Percentiles rank a stretch among this genome's conserved stretches.
Evolutionary conservation across 2,329 filamentous ascomycete species (phyloP).

Genomic region (Aspergillus melleus): DNA sequence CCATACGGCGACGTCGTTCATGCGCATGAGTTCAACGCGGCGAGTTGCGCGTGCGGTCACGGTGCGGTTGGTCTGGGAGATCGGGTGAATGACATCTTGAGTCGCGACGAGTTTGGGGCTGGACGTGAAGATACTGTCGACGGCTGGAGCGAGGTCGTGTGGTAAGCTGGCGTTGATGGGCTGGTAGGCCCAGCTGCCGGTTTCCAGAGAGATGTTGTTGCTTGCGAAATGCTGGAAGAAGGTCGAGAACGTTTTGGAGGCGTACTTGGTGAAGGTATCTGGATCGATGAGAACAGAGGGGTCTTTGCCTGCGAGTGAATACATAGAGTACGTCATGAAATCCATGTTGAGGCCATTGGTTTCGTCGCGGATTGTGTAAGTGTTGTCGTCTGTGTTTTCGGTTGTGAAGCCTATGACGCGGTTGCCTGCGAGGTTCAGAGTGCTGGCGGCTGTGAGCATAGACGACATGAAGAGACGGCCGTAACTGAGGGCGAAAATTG

Average conservation of each 20-base stretch:
- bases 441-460: neutral
- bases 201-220: neutral
- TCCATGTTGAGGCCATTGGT: neutral
- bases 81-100: constrained; percentile 1
- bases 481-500: neutral
- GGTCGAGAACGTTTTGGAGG: neutral
- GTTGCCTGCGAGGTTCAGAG: neutral
- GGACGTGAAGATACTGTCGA: neutral
- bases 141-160: neutral
- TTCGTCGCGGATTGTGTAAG: constrained; percentile 5
- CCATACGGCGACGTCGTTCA: constrained; percentile 1
- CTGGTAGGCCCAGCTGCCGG: constrained; percentile 2
- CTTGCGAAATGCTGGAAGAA: constrained; percentile 3
- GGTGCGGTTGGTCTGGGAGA: neutral
- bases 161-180: constrained; percentile 3
- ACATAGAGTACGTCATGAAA: constrained; percentile 4
- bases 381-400: neutral
- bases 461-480: constrained; percentile 1
- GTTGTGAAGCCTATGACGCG: neutral
- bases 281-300: neutral
- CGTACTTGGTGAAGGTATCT: neutral
- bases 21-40: neutral
- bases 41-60: neutral
- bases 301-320: neutral
- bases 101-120: neutral